Percentiles rank a stretch among this genome's conserved stretches.
phyloP scores from a whole-genome alignment of 495 filamentous ascomycete species.

The Penicillium parvum region DNA sequence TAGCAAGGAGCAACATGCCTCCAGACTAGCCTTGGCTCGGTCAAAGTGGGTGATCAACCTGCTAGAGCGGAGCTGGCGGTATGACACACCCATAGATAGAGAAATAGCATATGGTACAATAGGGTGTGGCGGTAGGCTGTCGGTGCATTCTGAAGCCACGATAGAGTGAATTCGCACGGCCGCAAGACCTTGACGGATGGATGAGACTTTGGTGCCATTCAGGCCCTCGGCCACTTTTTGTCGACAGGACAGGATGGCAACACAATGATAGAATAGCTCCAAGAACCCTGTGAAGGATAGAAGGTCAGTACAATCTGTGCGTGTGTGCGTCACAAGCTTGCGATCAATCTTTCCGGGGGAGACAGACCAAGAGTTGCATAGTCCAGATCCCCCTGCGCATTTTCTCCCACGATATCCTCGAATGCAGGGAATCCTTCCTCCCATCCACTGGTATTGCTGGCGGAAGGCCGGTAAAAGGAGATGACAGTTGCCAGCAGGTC shows the following conservation, averaged over 20 bases:
- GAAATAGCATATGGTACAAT: slow-evolving; percentile 65
- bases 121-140: slow-evolving; percentile 54
- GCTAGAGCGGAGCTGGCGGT: slow-evolving; percentile 65
- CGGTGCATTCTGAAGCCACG: slow-evolving; percentile 48
- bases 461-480: slow-evolving; percentile 58
- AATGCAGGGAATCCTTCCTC: slow-evolving; percentile 59
- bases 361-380: slow-evolving; percentile 27
- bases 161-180: slow-evolving; percentile 62
- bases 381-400: slow-evolving; percentile 19
- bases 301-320: neutral
- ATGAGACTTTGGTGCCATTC: slow-evolving; percentile 43
- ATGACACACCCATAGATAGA: slow-evolving; percentile 64
- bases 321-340: too few species aligned
- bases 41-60: slow-evolving; percentile 58
- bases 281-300: slow-evolving; percentile 45
- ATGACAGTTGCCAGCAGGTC: slow-evolving; percentile 61
- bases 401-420: slow-evolving; percentile 62
- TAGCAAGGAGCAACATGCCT: slow-evolving; percentile 53
- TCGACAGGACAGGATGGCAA: slow-evolving; percentile 57
- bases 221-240: slow-evolving; percentile 33
- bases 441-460: slow-evolving; percentile 44
- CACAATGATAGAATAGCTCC: slow-evolving; percentile 66
- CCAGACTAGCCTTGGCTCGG: slow-evolving; percentile 57
- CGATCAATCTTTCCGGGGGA: too few species aligned
- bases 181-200: slow-evolving; percentile 58